Base-by-base conservation (phyloP, 169 alveolate species). In the Sarcocystis neurona region DNA sequence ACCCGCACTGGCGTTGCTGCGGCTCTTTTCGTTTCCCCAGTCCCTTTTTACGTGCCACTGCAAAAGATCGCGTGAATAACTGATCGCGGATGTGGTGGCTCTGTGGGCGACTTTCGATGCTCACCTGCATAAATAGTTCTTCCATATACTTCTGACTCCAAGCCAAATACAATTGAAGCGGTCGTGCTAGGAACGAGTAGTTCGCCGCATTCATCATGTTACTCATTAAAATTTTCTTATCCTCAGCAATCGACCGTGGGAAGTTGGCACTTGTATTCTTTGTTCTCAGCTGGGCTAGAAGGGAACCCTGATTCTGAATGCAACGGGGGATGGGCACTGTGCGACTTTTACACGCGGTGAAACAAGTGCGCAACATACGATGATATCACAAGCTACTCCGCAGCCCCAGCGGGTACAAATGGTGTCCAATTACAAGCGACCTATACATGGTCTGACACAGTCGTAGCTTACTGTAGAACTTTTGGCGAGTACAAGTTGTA, bases 161-260 rank as follows among this genome's bases (percentile, higher is more conserved):
- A 44, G 86, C 74, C 27, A 78, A 32, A 75, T 92, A 89, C 15
- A 93, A 78, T 39, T 92, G 92, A 46, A 80, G 94, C 18, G 91
- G 91, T 53, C 94, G 93, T 0, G 92, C 88, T 0, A 96, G 94
- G 82, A 94, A 93, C 12, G 94, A 88, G 53, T 94, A 91, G 88
- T 95, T 96, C 74, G 96, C 94, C 43, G 95, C 84, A 78, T 95
- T 96, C 91, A 95, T 77, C 32, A 93, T 75, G 89, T 94, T 89
- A 43, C 85, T 85, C 92, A 95, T 85, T 18, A 90, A 66, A 0
- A 92, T 41, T 47, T 89, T 91, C 37, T 92, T 92, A 66, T 92
- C 94, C 18, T 66, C 77, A 0, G 63, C 79, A 2, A 41, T 68
- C 18, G 94, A 92, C 47, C 68, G 63, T 10, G 87, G 87, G 46